These are phyloP conservation scores for Zygosaccharomyces gambellarensis DNA, from an alignment of 805 yeast species.

Conservation along the genomic window DNA sequence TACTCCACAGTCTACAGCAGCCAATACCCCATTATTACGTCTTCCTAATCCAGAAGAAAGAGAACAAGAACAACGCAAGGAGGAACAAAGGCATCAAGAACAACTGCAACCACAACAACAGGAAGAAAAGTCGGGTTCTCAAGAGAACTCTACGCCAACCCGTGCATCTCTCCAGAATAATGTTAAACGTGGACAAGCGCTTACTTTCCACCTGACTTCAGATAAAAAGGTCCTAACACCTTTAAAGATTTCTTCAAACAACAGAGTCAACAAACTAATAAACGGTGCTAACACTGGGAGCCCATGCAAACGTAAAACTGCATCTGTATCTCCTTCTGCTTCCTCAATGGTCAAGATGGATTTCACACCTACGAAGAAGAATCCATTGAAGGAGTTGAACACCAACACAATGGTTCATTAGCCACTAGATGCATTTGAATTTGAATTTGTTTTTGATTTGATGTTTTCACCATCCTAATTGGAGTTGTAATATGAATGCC, in stretches of 20 bases:
- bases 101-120: not conserved
- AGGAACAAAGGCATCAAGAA: not conserved
- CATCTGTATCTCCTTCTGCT: constrained; percentile 7
- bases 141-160: constrained; percentile 18
- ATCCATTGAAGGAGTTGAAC: constrained; percentile 22
- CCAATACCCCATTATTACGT: not conserved
- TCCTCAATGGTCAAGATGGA: constrained; percentile 13
- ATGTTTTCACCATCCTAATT: not conserved
- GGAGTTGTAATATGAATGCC: constrained; percentile 2
- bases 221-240: constrained; percentile 31
- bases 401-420: constrained; percentile 18
- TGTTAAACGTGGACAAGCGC: constrained; percentile 29
- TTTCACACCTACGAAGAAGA: constrained; percentile 14
- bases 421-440: not conserved
- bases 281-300: constrained; percentile 19
- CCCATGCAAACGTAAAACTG: constrained; percentile 9
- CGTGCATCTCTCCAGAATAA: constrained; percentile 13
- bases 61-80: not conserved
- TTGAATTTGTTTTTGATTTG: not conserved
- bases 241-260: constrained; percentile 31
- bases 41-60: not conserved
- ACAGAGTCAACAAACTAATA: constrained; percentile 32
- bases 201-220: constrained; percentile 32
- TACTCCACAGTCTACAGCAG: constrained; percentile 3
- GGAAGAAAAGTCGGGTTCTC: not conserved